Percentiles rank a stretch among this genome's conserved stretches.
phyloP scores from a whole-genome alignment of 2,329 filamentous ascomycete genomes.

The Fusarium anguioides region DNA sequence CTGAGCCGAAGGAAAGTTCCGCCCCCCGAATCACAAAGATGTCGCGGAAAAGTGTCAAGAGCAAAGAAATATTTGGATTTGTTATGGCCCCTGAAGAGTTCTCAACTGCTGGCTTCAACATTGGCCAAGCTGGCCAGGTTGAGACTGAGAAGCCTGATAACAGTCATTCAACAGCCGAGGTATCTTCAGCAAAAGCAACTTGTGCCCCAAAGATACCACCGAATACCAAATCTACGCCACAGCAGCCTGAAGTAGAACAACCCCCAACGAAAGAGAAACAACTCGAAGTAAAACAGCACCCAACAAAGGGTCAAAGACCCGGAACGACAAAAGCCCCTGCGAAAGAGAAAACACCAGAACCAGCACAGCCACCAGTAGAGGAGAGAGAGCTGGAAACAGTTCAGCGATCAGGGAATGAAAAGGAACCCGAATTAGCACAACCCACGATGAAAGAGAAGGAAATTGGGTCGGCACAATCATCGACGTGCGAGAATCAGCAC shows the following conservation, averaged over 20 bases:
- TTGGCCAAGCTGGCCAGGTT: neutral
- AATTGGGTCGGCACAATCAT: too few relatives aligned
- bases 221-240: neutral
- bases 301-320: neutral
- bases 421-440: neutral
- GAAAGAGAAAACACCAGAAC: neutral
- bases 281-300: neutral
- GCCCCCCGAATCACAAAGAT: conserved; percentile 55
- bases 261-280: neutral
- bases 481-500: too few relatives aligned
- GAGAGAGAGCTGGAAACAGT: neutral
- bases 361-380: neutral
- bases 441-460: too few relatives aligned
- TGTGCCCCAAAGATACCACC: neutral
- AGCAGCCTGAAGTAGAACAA: conserved; percentile 6
- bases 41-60: conserved; percentile 57
- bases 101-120: conserved; percentile 29
- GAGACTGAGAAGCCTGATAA: neutral
- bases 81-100: conserved; percentile 33
- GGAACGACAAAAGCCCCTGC: too few relatives aligned
- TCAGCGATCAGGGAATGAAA: neutral
- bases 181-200: neutral
- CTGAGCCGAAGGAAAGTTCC: conserved; percentile 11
- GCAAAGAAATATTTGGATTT: conserved; percentile 61
- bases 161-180: neutral